Base-by-base conservation (phyloP, 352 stramenopile species). In the Aphanomyces cochlioides region DNA sequence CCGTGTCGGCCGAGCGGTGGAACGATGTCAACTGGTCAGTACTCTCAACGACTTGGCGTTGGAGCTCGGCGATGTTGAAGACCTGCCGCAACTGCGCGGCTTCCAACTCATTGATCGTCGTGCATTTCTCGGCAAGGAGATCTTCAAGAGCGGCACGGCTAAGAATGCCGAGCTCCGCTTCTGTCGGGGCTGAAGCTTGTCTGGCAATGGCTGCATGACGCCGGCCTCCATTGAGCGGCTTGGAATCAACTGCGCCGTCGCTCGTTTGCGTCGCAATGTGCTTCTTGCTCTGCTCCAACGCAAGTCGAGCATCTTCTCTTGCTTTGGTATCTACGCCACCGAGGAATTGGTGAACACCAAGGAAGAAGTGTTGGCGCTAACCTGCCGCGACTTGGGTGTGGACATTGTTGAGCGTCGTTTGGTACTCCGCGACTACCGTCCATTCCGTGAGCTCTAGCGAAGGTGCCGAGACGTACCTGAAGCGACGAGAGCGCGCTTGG, bases 101-200 rank as follows among this genome's bases (percentile, higher is more conserved):
- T 39, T 67, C 41, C 4, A 67, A 36, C 15, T 67, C 59, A 45
- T 45, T 38, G 3, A 67, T 50, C 38, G 56, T 39, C 8, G 41
- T 36, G n/a, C 39, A 40, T 37, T 67, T 48, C 5, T 67, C 59
- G 1, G 15, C 39, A 12, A 67, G 38, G 2, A 67, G 41, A 7
- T 19, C 59, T 67, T 67, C 59, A 36, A 67, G 59, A 7, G 8
- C 43, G n/a, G 12, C 15, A 15, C 54, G 54, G 54, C 43, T 61
- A 6, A 61, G 54, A 17, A 40, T 6, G 6, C 15, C 54, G 28
- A 61, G 43, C 36, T 61, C 54, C 10, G 54, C 54, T 12, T 61
- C 54, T 10, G 54, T 61, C 28, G 54, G 54, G 21, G 50, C 28
- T 28, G 28, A 28, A 28, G 28, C 28, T 28, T 28, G 28, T 28